These are phyloP conservation scores for Dunaliella sp. DNA, from an alignment of 139 green algal genomes.

Conservation along the genomic window DNA sequence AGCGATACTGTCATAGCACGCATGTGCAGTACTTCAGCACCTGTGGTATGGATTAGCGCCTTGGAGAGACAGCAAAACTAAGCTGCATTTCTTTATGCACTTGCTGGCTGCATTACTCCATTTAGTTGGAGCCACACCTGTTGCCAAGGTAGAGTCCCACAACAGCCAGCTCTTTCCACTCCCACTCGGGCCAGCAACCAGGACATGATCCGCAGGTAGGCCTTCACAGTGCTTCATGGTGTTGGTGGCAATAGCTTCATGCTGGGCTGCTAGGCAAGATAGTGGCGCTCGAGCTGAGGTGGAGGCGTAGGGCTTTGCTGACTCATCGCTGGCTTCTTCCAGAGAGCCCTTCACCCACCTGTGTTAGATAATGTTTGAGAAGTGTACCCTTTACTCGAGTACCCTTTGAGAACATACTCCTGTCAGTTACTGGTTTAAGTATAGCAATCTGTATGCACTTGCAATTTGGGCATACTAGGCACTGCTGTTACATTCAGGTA, in stretches of 20 bases:
- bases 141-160: constrained; percentile 48
- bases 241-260: constrained; percentile 34
- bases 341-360: constrained; percentile 58
- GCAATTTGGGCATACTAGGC: too few relatives aligned
- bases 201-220: constrained; percentile 37
- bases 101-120: too few relatives aligned
- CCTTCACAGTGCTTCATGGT: constrained; percentile 43
- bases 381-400: too few relatives aligned
- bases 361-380: too few relatives aligned
- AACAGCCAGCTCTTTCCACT: constrained; percentile 56
- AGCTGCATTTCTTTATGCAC: too few relatives aligned
- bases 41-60: too few relatives aligned
- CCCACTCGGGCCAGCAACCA: constrained; percentile 41
- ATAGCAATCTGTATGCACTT: too few relatives aligned
- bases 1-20: too few relatives aligned
- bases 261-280: constrained; percentile 18
- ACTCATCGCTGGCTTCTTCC: constrained; percentile 41
- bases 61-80: too few relatives aligned
- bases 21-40: too few relatives aligned
- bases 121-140: too few relatives aligned
- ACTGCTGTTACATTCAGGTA: too few relatives aligned
- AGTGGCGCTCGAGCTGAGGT: not conserved
- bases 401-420: not conserved
- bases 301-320: not conserved
- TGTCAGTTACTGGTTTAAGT: not conserved